phyloP scores from a whole-genome alignment of 352 stramenopile genomes.

The Thraustotheca clavata region DNA sequence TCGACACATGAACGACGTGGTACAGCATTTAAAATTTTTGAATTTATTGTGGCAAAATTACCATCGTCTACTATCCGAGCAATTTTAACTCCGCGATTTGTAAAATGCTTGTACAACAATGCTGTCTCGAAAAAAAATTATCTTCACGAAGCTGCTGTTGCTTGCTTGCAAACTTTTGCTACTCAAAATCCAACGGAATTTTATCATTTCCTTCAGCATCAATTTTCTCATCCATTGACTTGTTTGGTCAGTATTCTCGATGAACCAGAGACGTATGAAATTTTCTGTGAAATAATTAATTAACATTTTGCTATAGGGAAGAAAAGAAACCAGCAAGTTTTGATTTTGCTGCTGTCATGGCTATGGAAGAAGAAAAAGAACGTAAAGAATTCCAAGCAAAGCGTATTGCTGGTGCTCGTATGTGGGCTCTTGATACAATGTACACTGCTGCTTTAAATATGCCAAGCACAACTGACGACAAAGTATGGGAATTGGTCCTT shows the following conservation, averaged over 20 bases:
- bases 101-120: slow-evolving; percentile 81
- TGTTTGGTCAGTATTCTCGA: slow-evolving; percentile 37
- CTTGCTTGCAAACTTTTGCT: slow-evolving; percentile 56
- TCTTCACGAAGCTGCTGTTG: slow-evolving; percentile 63
- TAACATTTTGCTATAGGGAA: no score
- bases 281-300: neutral
- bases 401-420: slow-evolving; percentile 48
- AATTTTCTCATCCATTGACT: slow-evolving; percentile 53
- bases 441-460: slow-evolving; percentile 35
- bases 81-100: slow-evolving; percentile 64
- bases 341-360: slow-evolving; percentile 58
- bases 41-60: slow-evolving; percentile 50
- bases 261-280: slow-evolving; percentile 27
- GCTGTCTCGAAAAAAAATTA: slow-evolving; percentile 72
- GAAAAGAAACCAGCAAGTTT: slow-evolving; percentile 26
- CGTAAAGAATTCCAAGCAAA: slow-evolving; percentile 43
- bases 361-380: slow-evolving; percentile 71
- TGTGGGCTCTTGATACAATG: slow-evolving; percentile 68
- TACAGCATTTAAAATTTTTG: slow-evolving; percentile 76
- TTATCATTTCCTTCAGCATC: slow-evolving; percentile 59
- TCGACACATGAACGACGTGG: slow-evolving; percentile 72
- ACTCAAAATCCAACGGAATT: slow-evolving; percentile 43
- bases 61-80: slow-evolving; percentile 39
- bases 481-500: slow-evolving; percentile 38
- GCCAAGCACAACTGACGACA: slow-evolving; percentile 24